Conservation (phyloP, 2,329 filamentous ascomycete genomes). For the Lasiodiplodia hormozganensis region DNA sequence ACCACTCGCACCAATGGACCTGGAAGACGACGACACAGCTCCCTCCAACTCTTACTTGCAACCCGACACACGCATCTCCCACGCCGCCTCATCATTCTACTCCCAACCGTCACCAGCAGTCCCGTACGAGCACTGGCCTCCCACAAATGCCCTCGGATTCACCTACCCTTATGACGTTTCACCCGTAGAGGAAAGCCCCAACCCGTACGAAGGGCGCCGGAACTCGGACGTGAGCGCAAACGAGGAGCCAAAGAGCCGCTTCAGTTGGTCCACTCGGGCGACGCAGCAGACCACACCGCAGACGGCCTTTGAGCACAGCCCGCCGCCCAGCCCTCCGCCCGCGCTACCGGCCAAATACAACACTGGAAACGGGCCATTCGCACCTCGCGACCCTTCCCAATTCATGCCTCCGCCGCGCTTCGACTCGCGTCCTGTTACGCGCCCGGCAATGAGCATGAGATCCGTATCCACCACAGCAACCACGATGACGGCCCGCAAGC, state of each 20-base stretch:
- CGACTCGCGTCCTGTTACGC: constrained; percentile 38
- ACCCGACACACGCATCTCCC: constrained; percentile 50
- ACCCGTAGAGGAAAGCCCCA: constrained; percentile 24
- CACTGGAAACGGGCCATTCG: neutral
- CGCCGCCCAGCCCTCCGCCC: constrained; percentile 51
- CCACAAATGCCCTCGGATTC: constrained; percentile 28
- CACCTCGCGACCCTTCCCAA: constrained; percentile 22
- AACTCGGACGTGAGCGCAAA: constrained; percentile 1
- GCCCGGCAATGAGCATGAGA: constrained; percentile 33
- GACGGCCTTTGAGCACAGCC: constrained; percentile 50
- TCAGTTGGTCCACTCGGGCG: constrained; percentile 52
- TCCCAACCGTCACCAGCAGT: constrained; percentile 60
- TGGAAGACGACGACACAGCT: constrained; percentile 24
- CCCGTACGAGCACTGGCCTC: constrained; percentile 20
- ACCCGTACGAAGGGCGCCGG: neutral
- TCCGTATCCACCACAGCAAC: constrained; percentile 35
- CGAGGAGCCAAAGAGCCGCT: constrained; percentile 42
- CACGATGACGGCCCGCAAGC: constrained; percentile 36
- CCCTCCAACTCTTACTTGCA: constrained; percentile 69
- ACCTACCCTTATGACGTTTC: constrained; percentile 24
- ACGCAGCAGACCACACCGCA: constrained; percentile 44
- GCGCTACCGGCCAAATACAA: constrained; percentile 40
- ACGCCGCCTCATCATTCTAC: constrained; percentile 64
- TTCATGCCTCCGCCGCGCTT: constrained; percentile 35
- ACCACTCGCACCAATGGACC: neutral